Conservation (phyloP, 108 stramenopile genomes). For the Aurantiochytrium sp. region DNA sequence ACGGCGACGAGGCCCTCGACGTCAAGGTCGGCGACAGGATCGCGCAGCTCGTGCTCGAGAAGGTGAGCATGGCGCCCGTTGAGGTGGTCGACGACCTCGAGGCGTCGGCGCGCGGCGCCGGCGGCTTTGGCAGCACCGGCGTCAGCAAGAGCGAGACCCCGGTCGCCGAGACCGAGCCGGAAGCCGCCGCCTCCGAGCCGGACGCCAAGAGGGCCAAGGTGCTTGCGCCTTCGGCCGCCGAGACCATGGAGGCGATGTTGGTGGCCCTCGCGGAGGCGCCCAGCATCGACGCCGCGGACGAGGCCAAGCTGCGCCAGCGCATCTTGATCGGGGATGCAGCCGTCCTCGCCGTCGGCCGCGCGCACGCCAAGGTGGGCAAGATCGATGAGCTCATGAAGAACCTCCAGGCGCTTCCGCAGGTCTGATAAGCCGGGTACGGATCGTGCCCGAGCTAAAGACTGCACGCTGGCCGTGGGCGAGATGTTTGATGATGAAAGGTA, state of each 20-base stretch:
- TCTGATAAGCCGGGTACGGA: background rate
- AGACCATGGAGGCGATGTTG: background rate
- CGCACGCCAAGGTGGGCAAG: background rate
- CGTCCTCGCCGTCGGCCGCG: background rate
- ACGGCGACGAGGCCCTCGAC: conserved; percentile 74
- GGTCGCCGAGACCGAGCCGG: background rate
- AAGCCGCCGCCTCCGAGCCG: background rate
- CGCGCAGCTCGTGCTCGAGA: conserved; percentile 94
- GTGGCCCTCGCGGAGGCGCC: background rate
- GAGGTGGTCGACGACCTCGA: conserved; percentile 74
- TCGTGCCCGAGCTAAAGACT: no score
- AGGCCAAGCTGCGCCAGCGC: background rate
- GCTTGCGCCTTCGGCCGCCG: background rate
- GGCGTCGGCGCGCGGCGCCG: conserved; percentile 74
- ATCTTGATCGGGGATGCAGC: background rate
- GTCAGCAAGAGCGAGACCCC: conserved; percentile 38
- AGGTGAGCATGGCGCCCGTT: conserved; percentile 74
- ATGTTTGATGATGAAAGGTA: background rate
- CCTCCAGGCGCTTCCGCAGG: background rate
- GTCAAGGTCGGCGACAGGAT: conserved; percentile 87
- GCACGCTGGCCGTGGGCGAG: no score
- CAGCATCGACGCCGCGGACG: background rate
- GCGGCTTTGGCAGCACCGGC: conserved; percentile 85
- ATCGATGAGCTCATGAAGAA: background rate
- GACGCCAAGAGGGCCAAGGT: background rate